These are phyloP conservation scores for Aquilaria agallochum DNA, from an alignment of 441 rosid genomes.

Conservation along the genomic window DNA sequence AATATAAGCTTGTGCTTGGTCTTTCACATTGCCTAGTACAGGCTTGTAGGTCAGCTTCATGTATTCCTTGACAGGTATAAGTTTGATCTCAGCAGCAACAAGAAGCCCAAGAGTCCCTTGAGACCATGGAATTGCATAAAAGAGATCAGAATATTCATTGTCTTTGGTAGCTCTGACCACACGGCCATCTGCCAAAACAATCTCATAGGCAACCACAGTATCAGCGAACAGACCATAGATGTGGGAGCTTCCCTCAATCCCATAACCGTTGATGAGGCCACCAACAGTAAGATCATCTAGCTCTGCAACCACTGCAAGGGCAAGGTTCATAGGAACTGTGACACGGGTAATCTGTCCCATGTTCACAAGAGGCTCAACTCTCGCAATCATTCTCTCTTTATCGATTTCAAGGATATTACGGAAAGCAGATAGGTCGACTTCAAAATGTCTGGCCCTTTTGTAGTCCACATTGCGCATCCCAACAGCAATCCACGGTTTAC, in stretches of 20 bases:
- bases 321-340: conserved; percentile 83
- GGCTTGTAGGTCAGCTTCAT: conserved; percentile 97
- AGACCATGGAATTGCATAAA: conserved; percentile 95
- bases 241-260: conserved; percentile 99
- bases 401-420: conserved; percentile 81
- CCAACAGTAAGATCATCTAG: conserved; percentile 99
- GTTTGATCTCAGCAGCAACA: conserved; percentile 90
- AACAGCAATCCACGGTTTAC: conserved; percentile 98
- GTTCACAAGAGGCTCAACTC: conserved; percentile 94
- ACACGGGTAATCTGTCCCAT: conserved; percentile 96
- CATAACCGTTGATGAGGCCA: conserved; percentile 98
- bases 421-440: conserved; percentile 86
- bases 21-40: conserved; percentile 58
- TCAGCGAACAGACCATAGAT: conserved; percentile 92
- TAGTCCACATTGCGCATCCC: conserved; percentile 99
- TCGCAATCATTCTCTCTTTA: conserved; percentile 84
- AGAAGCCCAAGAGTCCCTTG: conserved; percentile 96
- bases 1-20: conserved; percentile 73
- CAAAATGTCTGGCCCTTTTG: conserved; percentile 92
- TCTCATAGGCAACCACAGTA: conserved; percentile 95
- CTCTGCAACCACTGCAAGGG: conserved; percentile 98
- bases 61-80: conserved; percentile 82
- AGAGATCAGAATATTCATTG: conserved; percentile 88
- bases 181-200: conserved; percentile 78
- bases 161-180: conserved; percentile 94